phyloP scores from a whole-genome alignment of 768 basidiomycete species.

The Fistulinella prunicolor region DNA sequence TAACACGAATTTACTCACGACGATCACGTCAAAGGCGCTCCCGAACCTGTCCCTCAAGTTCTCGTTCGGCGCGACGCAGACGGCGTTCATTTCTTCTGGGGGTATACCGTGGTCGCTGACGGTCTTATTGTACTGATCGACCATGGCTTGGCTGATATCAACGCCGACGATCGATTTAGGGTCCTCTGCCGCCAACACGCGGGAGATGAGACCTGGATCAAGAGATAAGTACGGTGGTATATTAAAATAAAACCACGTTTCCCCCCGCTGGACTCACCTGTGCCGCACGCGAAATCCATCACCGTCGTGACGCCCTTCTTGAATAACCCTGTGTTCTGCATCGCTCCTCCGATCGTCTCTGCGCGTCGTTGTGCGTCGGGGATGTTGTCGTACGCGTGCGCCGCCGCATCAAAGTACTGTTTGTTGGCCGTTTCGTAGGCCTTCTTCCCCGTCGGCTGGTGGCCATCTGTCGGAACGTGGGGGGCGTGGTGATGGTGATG shows the following conservation, averaged over 20 bases:
- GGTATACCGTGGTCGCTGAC: slow-evolving; percentile 60
- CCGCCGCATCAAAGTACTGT: slow-evolving; percentile 24
- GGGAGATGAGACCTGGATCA: slow-evolving; percentile 59
- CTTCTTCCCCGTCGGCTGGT: too few relatives aligned
- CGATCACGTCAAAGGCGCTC: slow-evolving; percentile 61
- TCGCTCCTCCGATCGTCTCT: slow-evolving; percentile 22
- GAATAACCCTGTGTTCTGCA: slow-evolving; percentile 43
- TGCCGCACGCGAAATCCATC: slow-evolving; percentile 77
- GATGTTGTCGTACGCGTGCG: slow-evolving; percentile 24
- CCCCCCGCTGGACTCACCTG: slow-evolving; percentile 45
- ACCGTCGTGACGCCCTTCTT: slow-evolving; percentile 53
- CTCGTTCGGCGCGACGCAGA: slow-evolving; percentile 43
- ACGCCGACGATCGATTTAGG: slow-evolving; percentile 66
- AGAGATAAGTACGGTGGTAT: not conserved
- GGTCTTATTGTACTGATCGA: slow-evolving; percentile 61
- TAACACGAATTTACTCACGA: slow-evolving; percentile 43
- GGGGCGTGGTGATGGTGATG: too few relatives aligned
- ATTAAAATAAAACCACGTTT: too few relatives aligned
- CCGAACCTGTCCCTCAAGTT: slow-evolving; percentile 39
- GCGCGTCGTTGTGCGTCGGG: slow-evolving; percentile 22
- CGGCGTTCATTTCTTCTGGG: slow-evolving; percentile 63
- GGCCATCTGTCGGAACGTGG: too few relatives aligned
- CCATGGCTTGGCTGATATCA: slow-evolving; percentile 71
- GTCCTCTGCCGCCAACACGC: slow-evolving; percentile 55
- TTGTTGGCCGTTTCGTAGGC: slow-evolving; percentile 25